These are phyloP conservation scores for Quercus variabilis DNA, from an alignment of 306 rosid species.

Conservation along the genomic window DNA sequence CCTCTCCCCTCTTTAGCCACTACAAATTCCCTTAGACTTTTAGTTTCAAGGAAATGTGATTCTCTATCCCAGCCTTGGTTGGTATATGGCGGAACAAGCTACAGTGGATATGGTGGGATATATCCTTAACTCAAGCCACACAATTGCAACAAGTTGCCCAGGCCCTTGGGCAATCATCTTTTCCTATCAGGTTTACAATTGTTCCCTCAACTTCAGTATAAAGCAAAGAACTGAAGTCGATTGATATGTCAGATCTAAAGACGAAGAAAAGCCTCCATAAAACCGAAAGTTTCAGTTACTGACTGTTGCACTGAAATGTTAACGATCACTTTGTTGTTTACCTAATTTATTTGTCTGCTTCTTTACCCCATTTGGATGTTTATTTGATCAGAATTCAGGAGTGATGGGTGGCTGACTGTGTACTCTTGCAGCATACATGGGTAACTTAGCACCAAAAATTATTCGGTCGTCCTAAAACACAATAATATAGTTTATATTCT, in stretches of 20 bases:
- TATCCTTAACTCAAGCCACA: slow-evolving; percentile 74
- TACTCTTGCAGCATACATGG: no score
- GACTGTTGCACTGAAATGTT: no score
- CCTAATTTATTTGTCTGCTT: no score
- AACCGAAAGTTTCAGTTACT: slow-evolving; percentile 67
- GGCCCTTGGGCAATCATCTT: slow-evolving; percentile 68
- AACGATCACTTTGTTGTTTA: no score
- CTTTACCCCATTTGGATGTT: no score
- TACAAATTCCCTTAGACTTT: no score
- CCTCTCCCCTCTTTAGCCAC: no score
- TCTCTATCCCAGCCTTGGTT: slow-evolving; percentile 42
- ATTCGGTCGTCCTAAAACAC: no score
- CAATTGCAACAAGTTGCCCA: slow-evolving; percentile 93
- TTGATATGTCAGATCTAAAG: slow-evolving; percentile 31
- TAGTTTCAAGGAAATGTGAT: slow-evolving; percentile 41
- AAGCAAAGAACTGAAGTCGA: slow-evolving; percentile 40
- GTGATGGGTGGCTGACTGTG: no score
- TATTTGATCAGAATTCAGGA: no score
- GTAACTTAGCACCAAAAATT: no score
- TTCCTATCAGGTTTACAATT: slow-evolving; percentile 49
- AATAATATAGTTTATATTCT: no score
- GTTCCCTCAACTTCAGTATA: slow-evolving; percentile 44
- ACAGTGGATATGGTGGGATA: slow-evolving; percentile 85
- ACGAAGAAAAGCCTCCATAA: slow-evolving; percentile 57
- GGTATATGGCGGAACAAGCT: slow-evolving; percentile 66